Base-by-base conservation (phyloP, 1,284 basidiomycete species). In the Thecaphora frezii region DNA sequence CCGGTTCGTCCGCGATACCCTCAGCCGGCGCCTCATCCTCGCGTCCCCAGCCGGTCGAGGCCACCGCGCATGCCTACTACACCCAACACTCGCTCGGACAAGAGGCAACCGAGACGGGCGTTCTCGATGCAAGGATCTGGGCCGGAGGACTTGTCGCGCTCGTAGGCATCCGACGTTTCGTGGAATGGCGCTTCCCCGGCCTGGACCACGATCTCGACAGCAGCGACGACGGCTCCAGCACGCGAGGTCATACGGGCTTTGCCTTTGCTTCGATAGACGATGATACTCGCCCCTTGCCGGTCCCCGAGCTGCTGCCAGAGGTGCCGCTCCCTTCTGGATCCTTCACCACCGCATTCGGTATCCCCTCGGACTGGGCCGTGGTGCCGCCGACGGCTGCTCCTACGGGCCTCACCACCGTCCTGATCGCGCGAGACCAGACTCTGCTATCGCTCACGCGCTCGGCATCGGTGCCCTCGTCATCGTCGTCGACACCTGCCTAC, bases 111-210 rank as follows among this genome's bases (percentile, higher is more conserved):
- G 93, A 97, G 74, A 82, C 89, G 44, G 94, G 77, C 0, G 84
- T 97, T 23, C 82, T 92, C 41, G 88, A 92, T 54, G 94, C 91
- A 1, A 84, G 86, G 23, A 88, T 93, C 58, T 88, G 93, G 68
- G 89, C 90, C 52, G 86, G 85, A 59, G 94, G 93, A 1, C 80
- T 97, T 41, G 90, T 97, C 14, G 91, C 89, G 2, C 75, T 96
- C 60, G 90, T 91, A 0, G 88, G 88, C 2, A 86, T 87, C 2
- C 80, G 93, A 56, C 84, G 85, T 9, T 84, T 94, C 51, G 79
- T 96, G 28, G 91, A 97, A 76, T 86, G 71, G 65, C 63, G 56
- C 33, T 74, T 76, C 91, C 59, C 90, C 87, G 59, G 58, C n/a
- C 19, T 93, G 89, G 89, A 91, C 88, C 46, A 46, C 4, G 66